Percentiles rank a stretch among this genome's conserved stretches.
phyloP scores from a whole-genome alignment of 352 stramenopile species.

The Phytophthora citricola region DNA sequence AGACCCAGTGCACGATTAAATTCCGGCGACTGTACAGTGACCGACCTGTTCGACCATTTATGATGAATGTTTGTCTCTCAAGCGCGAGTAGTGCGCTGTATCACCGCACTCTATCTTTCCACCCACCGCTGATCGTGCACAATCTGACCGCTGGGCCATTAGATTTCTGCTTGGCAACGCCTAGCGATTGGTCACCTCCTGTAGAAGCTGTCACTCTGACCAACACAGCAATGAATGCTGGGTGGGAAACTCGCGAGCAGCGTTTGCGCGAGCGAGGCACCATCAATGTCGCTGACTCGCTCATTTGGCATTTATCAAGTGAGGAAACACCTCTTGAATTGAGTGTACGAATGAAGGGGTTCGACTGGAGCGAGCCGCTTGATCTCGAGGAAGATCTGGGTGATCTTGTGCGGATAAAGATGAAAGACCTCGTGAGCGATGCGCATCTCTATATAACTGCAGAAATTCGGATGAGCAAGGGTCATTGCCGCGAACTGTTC shows the following conservation, averaged over 20 bases:
- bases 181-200: slow-evolving; percentile 71
- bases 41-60: slow-evolving; percentile 80
- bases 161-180: slow-evolving; percentile 78
- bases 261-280: slow-evolving; percentile 78
- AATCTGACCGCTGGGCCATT: slow-evolving; percentile 77
- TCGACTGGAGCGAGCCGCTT: slow-evolving; percentile 85
- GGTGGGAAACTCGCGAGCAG: slow-evolving; percentile 82
- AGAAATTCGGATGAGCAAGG: slow-evolving; percentile 62
- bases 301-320: slow-evolving; percentile 87
- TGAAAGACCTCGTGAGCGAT: slow-evolving; percentile 83
- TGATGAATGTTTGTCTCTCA: slow-evolving; percentile 74
- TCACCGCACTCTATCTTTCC: slow-evolving; percentile 78
- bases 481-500: slow-evolving; percentile 71
- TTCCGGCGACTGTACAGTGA: slow-evolving; percentile 82
- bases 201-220: slow-evolving; percentile 45
- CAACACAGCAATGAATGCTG: slow-evolving; percentile 49
- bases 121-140: slow-evolving; percentile 81
- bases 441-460: slow-evolving; percentile 75
- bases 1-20: slow-evolving; percentile 65
- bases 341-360: slow-evolving; percentile 83
- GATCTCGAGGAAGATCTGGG: slow-evolving; percentile 56
- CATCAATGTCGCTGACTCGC: slow-evolving; percentile 78
- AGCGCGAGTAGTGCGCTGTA: slow-evolving; percentile 66
- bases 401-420: slow-evolving; percentile 70
- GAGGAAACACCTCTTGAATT: slow-evolving; percentile 81